A percentile compares a stretch with the other conserved stretches of the same genome.
These are phyloP conservation scores for Psophocarpus tetragonolobus DNA, from an alignment of 306 rosid species.

Conservation along the genomic window DNA sequence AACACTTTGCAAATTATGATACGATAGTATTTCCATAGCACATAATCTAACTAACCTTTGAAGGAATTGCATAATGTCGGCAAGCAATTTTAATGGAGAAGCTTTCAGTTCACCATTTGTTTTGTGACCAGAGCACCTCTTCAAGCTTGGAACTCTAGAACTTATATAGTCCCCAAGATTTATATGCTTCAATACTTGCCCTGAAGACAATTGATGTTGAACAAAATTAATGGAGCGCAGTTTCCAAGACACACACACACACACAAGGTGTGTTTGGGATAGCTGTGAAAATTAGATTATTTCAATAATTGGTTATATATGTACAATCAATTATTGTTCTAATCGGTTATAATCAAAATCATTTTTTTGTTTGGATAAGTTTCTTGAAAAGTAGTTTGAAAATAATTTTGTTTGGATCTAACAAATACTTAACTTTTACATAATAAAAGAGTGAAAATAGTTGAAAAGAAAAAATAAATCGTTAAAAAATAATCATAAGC, in stretches of 20 bases:
- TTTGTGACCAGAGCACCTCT: conserved; percentile 45
- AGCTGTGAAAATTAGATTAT: too few species aligned
- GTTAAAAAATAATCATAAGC: too few species aligned
- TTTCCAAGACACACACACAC: background rate
- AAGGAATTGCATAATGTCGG: conserved; percentile 60
- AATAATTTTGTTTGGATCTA: too few species aligned
- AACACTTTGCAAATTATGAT: conserved; percentile 14
- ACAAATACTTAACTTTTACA: too few species aligned
- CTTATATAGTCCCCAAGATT: conserved; percentile 68
- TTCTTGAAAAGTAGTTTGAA: too few species aligned
- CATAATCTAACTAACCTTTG: conserved; percentile 64
- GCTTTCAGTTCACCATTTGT: conserved; percentile 68
- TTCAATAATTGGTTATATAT: too few species aligned
- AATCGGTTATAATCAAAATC: too few species aligned
- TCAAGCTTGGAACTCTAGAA: conserved; percentile 85
- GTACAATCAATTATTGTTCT: too few species aligned
- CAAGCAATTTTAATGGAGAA: conserved; percentile 59
- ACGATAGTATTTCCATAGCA: background rate
- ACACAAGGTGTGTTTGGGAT: too few species aligned
- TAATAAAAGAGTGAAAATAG: too few species aligned
- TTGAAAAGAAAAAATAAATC: too few species aligned
- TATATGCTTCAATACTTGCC: conserved; percentile 83
- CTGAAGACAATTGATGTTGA: conserved; percentile 47
- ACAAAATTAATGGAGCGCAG: conserved; percentile 20
- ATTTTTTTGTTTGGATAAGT: too few species aligned